phyloP scores from a whole-genome alignment of 495 filamentous ascomycete species.

The Amniculicola lignicola region DNA sequence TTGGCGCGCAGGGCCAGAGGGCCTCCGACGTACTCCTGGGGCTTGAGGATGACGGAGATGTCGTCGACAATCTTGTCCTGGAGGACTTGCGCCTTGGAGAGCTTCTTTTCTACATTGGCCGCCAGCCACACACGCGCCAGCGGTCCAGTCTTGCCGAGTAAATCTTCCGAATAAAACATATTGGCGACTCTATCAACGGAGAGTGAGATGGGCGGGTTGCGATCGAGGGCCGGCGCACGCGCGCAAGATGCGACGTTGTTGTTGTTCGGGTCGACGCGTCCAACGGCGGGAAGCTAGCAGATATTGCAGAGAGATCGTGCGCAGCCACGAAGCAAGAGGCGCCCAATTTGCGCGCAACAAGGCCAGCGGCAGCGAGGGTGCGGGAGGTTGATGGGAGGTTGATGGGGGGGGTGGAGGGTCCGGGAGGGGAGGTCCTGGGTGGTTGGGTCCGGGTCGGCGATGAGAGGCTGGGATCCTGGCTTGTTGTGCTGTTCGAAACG shows the following conservation, averaged over 20 bases:
- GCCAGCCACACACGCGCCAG: constrained; percentile 97
- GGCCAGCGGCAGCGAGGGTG: constrained; percentile 11
- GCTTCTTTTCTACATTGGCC: constrained; percentile 94
- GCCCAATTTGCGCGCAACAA: constrained; percentile 3
- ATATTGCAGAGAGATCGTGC: neutral
- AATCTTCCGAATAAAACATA: constrained; percentile 98
- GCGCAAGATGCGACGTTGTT: constrained; percentile 13
- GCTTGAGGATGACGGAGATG: constrained; percentile 88
- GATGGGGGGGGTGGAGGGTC: constrained; percentile 8
- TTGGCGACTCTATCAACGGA: constrained; percentile 36
- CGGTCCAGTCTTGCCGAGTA: constrained; percentile 94
- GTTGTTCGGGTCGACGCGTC: constrained; percentile 16
- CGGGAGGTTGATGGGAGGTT: neutral
- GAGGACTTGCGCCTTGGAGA: constrained; percentile 90
- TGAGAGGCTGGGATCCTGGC: constrained; percentile 23
- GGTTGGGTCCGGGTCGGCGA: neutral
- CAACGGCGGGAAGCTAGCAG: neutral
- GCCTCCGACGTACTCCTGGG: constrained; percentile 69
- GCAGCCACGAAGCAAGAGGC: neutral
- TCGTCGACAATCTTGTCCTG: constrained; percentile 90
- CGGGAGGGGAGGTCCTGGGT: neutral
- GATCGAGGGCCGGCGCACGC: neutral
- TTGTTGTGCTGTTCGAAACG: too few relatives aligned
- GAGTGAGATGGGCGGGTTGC: neutral
- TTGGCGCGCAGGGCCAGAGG: constrained; percentile 92